These are phyloP conservation scores for Whalleya microplaca DNA, from an alignment of 2,329 filamentous ascomycete species.

Conservation along the genomic window DNA sequence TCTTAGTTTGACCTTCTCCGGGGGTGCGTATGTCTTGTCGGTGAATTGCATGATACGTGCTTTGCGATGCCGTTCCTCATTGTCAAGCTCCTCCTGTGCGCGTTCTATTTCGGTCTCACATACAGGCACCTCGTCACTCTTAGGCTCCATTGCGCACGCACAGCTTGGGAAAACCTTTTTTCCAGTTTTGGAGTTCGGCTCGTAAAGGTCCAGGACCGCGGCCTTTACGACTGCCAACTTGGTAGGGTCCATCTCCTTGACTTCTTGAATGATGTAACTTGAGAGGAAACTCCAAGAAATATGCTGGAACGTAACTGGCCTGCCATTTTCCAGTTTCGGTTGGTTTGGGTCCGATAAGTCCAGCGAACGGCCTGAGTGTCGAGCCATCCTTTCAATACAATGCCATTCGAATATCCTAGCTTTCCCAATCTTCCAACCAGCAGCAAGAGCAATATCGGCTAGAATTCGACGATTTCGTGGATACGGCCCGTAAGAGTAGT, in stretches of 20 bases:
- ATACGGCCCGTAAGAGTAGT: conserved; percentile 15
- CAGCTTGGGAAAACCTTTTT: conserved; percentile 7
- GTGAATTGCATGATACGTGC: not conserved
- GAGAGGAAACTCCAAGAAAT: conserved; percentile 10
- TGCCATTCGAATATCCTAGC: conserved; percentile 9
- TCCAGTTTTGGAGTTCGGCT: conserved; percentile 13
- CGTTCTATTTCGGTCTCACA: conserved; percentile 8
- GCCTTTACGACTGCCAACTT: conserved; percentile 15
- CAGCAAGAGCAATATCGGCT: conserved; percentile 17
- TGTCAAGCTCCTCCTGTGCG: conserved; percentile 12
- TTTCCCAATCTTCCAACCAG: conserved; percentile 17
- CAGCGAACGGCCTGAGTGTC: not conserved
- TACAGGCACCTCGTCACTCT: conserved; percentile 12
- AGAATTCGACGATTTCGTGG: conserved; percentile 19
- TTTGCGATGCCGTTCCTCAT: not conserved
- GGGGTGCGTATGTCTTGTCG: conserved; percentile 4
- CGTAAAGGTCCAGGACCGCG: conserved; percentile 16
- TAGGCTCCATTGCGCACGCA: conserved; percentile 2
- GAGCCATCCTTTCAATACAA: conserved; percentile 1
- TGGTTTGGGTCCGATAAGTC: conserved; percentile 10
- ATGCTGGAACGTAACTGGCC: conserved; percentile 16
- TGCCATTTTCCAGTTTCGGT: conserved; percentile 7
- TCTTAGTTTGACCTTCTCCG: conserved; percentile 14
- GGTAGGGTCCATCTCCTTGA: conserved; percentile 13
- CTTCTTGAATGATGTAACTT: not conserved